A percentile compares a stretch with the other conserved stretches of the same genome.
phyloP scores from a whole-genome alignment of 257 asterid genomes.

The Solanum tarapatanum region DNA sequence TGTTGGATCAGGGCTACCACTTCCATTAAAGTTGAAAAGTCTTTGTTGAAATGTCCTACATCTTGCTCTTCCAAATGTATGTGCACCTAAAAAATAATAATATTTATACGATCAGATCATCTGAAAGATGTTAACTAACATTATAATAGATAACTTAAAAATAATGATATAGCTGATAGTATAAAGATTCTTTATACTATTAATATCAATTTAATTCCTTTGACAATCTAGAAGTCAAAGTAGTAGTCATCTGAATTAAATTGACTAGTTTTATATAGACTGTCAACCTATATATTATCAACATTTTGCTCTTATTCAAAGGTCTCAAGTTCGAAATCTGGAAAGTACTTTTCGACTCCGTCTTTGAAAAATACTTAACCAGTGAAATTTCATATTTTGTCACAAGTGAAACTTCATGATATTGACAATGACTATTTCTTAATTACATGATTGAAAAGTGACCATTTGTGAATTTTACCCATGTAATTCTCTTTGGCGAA shows the following conservation, averaged over 20 bases:
- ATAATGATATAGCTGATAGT: neutral
- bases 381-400: neutral
- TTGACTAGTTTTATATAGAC: neutral
- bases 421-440: neutral
- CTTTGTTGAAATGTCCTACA: conserved; percentile 50
- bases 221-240: neutral
- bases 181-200: too few species aligned
- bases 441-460: neutral
- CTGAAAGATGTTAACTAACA: too few species aligned
- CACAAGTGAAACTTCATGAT: neutral
- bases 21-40: conserved; percentile 50
- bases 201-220: too few species aligned
- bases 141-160: too few species aligned
- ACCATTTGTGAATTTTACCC: neutral
- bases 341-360: neutral
- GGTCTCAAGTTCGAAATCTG: neutral
- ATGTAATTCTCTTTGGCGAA: neutral
- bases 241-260: too few species aligned
- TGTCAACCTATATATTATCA: neutral
- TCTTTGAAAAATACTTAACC: neutral
- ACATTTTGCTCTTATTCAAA: neutral
- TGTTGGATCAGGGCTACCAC: conserved; percentile 57
- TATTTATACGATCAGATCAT: neutral
- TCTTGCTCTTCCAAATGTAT: conserved; percentile 57
- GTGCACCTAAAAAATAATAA: neutral